These are phyloP conservation scores for Saturnispora kantuleensis DNA, from an alignment of 805 yeast species.

Conservation along the genomic window DNA sequence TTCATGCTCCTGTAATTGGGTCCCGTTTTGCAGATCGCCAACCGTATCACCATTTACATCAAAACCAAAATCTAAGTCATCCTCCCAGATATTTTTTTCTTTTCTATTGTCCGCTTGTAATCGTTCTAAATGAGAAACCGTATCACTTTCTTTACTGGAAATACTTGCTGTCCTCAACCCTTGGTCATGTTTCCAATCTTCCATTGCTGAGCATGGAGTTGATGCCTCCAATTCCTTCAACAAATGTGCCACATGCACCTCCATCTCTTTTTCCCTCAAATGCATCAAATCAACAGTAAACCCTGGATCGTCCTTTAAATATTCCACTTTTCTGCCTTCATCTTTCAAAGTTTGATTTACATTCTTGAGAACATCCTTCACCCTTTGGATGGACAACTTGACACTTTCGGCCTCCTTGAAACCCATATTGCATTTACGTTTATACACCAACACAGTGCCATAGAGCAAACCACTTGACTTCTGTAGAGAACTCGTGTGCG, in stretches of 20 bases:
- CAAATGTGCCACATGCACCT: background rate
- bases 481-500: conserved; percentile 22
- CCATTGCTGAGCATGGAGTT: background rate
- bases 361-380: background rate
- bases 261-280: background rate
- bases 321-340: background rate
- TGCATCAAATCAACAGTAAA: conserved; percentile 14
- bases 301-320: conserved; percentile 28
- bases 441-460: conserved; percentile 40
- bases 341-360: no score
- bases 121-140: background rate
- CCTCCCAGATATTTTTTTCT: conserved; percentile 3
- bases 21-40: background rate
- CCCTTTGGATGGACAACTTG: conserved; percentile 29
- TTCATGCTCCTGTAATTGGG: background rate
- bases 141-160: background rate
- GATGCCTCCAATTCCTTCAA: background rate
- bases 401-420: conserved; percentile 10
- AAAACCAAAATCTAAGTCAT: conserved; percentile 13
- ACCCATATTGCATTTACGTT: conserved; percentile 28
- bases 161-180: conserved; percentile 5
- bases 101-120: background rate
- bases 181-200: conserved; percentile 1
- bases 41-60: conserved; percentile 14
- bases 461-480: conserved; percentile 35